phyloP scores from a whole-genome alignment of 1,284 basidiomycete genomes.

The Malassezia globosa region DNA sequence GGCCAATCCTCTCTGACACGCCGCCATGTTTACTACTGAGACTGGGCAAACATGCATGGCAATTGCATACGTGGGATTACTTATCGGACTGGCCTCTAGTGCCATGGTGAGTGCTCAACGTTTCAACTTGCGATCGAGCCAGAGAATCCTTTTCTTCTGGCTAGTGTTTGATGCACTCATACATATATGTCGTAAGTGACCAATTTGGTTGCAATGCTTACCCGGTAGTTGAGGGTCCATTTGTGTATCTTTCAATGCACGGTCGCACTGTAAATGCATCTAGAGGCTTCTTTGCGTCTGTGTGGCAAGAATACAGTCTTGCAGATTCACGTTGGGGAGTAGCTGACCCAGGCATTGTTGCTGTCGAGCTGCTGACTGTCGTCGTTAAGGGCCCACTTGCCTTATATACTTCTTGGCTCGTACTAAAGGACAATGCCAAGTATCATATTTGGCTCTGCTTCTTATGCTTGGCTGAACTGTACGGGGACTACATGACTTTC shows the following conservation, averaged over 20 bases:
- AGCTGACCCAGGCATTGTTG: constrained; percentile 29
- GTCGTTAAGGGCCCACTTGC: constrained; percentile 33
- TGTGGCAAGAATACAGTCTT: constrained; percentile 39
- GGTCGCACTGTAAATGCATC: constrained; percentile 27
- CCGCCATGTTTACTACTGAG: background rate
- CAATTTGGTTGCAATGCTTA: background rate
- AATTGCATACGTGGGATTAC: constrained; percentile 3
- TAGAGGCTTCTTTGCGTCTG: constrained; percentile 25
- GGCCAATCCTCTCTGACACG: too few species aligned
- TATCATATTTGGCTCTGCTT: constrained; percentile 37
- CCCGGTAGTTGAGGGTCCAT: constrained; percentile 28
- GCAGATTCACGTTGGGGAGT: constrained; percentile 36
- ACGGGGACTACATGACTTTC: constrained; percentile 42
- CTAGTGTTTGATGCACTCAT: constrained; percentile 38
- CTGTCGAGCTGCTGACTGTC: constrained; percentile 36
- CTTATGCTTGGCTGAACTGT: constrained; percentile 33
- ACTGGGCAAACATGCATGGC: background rate
- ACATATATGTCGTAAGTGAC: constrained; percentile 21
- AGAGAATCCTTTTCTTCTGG: constrained; percentile 24
- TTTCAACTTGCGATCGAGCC: background rate
- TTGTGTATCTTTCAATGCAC: constrained; percentile 29
- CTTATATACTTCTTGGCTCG: constrained; percentile 26
- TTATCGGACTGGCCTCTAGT: background rate
- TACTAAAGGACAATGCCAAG: constrained; percentile 18
- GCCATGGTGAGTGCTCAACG: background rate